Evolutionary conservation across 805 yeast species (phyloP), one percentile per base, ranked within the genome.

Genomic region (Saccharomyces eubayanus): DNA sequence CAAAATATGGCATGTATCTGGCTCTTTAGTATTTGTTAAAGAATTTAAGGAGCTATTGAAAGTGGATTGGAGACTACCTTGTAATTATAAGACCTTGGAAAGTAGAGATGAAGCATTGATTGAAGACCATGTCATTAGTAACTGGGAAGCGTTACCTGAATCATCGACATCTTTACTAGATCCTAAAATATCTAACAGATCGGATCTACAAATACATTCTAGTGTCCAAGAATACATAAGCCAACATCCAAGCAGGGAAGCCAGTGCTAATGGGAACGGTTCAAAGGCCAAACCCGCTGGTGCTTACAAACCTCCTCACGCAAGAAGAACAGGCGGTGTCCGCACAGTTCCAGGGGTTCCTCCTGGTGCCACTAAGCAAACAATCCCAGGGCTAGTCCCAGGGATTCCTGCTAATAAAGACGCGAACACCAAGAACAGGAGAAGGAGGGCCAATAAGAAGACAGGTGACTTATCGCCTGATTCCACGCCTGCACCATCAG

Each of bases 241-340:
- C 21, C 67, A 68, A 40, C 67, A 74, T 61, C 78, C 66, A 59
- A 74, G 65, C 55, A 57, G 64, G 8, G 54, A 62, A 14, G 61
- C 67, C 6, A 52, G 54, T 20, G 54, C 57, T 20, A 55, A 55
- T 40, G 56, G 58, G 21, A 54, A 47, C 41, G 64, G 65, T 14
- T 46, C 63, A n/a, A 57, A 74, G 20, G 68, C 78, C 52, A 85
- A 84, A 66, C 84, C 91, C 52, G 78, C 81, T 31, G 96, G 97
- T 52, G 98, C 97, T 46, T 94, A 94, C 70, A 82, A 96, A 69
- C 99, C 99, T 27, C 99, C 99, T 1, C 97, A 90, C 70, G 96
- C 97, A 10, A 80, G 96, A 69, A 76, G 43, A 36, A 36, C 62
- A 43, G 68, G 65, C 14, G 61, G 65, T 43, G 66, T 72, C n/a